phyloP scores from a whole-genome alignment of 805 yeast species.

The Candida fluviatilis region DNA sequence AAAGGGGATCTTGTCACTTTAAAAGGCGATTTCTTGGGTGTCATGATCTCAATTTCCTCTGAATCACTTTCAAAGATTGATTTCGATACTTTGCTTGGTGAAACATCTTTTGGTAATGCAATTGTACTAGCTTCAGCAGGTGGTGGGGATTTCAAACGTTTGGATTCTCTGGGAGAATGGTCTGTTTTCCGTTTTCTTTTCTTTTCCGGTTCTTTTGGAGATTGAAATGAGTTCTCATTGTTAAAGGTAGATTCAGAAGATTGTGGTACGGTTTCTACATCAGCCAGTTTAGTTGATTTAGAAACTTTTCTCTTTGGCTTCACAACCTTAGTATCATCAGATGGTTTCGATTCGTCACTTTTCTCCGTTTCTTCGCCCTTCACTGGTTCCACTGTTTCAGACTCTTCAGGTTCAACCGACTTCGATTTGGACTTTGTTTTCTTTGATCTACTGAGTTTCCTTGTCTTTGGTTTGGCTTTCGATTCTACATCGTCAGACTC shows the following conservation, averaged over 20 bases:
- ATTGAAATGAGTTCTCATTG: slow-evolving; percentile 2
- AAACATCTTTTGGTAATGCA: background rate
- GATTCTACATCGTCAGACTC: background rate
- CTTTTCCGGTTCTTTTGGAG: slow-evolving; percentile 1
- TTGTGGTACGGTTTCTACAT: background rate
- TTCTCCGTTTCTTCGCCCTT: slow-evolving; percentile 4
- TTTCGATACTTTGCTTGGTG: background rate
- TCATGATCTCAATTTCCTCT: slow-evolving; percentile 1
- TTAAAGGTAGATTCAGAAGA: background rate
- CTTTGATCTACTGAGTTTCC: slow-evolving; percentile 3
- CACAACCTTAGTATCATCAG: too few species aligned
- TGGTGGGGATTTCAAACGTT: slow-evolving; percentile 1
- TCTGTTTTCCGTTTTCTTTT: slow-evolving; percentile 1
- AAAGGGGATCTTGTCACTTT: slow-evolving; percentile 1
- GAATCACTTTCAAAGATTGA: slow-evolving; percentile 5
- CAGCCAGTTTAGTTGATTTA: too few species aligned
- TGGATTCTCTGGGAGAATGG: background rate
- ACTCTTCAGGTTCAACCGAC: slow-evolving; percentile 9
- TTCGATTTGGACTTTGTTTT: slow-evolving; percentile 6
- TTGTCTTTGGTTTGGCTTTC: background rate
- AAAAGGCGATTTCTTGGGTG: slow-evolving; percentile 1
- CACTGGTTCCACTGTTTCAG: slow-evolving; percentile 11
- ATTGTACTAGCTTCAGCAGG: background rate
- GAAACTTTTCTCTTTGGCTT: background rate
- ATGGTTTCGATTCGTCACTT: background rate